Conservation (phyloP, 1,139 yeast species). For the Meyerozyma elateridarum region DNA sequence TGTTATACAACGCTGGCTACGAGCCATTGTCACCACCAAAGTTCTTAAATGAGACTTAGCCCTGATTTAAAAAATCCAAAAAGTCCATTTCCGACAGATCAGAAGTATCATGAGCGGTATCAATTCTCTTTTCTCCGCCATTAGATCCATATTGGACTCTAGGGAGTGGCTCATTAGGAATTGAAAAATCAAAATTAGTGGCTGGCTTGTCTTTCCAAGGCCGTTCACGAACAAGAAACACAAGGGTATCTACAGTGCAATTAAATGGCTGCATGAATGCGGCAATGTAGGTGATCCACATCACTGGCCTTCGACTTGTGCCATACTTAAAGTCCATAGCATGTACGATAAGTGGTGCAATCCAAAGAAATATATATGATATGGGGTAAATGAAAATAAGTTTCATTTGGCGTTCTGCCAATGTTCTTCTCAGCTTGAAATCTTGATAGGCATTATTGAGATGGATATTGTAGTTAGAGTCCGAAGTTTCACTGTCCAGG, state of each 20-base stretch:
- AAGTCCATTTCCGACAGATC: slow-evolving; percentile 8
- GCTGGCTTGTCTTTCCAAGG: slow-evolving; percentile 2
- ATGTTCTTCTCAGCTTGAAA: background rate
- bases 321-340: slow-evolving; percentile 3
- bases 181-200: slow-evolving; percentile 2
- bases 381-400: slow-evolving; percentile 2
- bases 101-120: slow-evolving; percentile 7
- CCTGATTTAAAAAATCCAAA: slow-evolving; percentile 11
- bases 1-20: slow-evolving; percentile 11
- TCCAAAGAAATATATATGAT: slow-evolving; percentile 1
- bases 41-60: slow-evolving; percentile 9
- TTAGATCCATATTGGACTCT: no score
- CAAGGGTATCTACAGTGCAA: slow-evolving; percentile 1
- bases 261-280: slow-evolving; percentile 4
- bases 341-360: background rate
- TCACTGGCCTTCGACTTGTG: background rate
- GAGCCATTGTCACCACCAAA: slow-evolving; percentile 13
- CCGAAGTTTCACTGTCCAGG: slow-evolving; percentile 1
- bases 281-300: slow-evolving; percentile 1
- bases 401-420: slow-evolving; percentile 3
- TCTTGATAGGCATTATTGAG: background rate
- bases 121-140: slow-evolving; percentile 6
- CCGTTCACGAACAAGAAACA: slow-evolving; percentile 1
- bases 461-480: background rate
- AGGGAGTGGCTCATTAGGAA: no score